A percentile compares a stretch with the other conserved stretches of the same genome.
Conservation (phyloP, 1,284 basidiomycete species). For the Coniferiporia weirii region DNA sequence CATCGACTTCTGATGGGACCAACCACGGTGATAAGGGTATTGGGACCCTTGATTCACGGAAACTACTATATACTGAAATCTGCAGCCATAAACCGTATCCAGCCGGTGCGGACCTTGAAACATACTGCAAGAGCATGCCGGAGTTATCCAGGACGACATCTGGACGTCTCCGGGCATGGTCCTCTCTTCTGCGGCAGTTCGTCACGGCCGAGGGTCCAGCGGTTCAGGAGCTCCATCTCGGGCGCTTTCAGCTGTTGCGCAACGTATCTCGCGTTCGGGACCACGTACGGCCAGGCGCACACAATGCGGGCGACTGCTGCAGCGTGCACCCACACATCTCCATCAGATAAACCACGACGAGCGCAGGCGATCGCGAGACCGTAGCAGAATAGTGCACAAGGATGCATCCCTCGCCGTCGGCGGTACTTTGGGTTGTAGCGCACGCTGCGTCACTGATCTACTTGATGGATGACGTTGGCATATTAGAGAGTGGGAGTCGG, state of each 20-base stretch:
- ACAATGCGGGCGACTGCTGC: conserved; percentile 29
- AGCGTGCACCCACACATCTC: conserved; percentile 28
- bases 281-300: conserved; percentile 28
- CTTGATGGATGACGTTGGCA: too few relatives aligned
- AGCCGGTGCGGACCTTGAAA: too few relatives aligned
- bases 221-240: conserved; percentile 27
- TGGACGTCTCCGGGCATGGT: conserved; percentile 23
- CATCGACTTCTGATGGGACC: too few relatives aligned
- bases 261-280: conserved; percentile 36
- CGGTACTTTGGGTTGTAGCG: neutral
- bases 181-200: too few relatives aligned
- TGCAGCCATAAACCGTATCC: too few relatives aligned
- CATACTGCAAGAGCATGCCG: too few relatives aligned
- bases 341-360: conserved; percentile 52
- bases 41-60: too few relatives aligned
- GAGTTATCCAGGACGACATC: neutral
- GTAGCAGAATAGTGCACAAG: conserved; percentile 52
- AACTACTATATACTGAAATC: too few relatives aligned
- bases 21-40: too few relatives aligned
- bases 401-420: conserved; percentile 31
- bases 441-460: too few relatives aligned
- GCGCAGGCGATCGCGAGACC: conserved; percentile 43
- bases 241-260: conserved; percentile 32
- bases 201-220: too few relatives aligned
- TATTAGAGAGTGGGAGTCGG: too few relatives aligned